Percentiles rank a stretch among this genome's conserved stretches.
Evolutionary conservation across 345 rosid genomes (phyloP).

Genomic region (Pseudoturritis turrita): DNA sequence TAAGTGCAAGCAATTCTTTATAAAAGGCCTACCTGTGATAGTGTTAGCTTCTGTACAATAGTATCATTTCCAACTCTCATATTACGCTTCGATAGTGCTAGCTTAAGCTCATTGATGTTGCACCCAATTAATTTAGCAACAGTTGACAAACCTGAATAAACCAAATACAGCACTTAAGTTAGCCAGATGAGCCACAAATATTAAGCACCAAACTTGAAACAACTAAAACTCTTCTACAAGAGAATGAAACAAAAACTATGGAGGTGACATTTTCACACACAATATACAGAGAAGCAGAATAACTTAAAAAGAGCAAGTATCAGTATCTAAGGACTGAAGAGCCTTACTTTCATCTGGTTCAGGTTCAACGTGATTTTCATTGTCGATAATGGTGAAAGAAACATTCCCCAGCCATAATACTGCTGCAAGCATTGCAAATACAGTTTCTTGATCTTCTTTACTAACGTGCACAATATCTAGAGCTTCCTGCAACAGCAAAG

Average conservation of each 20-base stretch:
- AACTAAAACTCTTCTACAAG: background rate
- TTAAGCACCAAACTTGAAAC: conserved; percentile 2
- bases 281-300: background rate
- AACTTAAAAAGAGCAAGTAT: background rate
- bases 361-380: conserved; percentile 88
- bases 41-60: conserved; percentile 79
- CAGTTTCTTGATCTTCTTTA: conserved; percentile 92
- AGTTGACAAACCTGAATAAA: conserved; percentile 52
- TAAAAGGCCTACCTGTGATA: conserved; percentile 58
- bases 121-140: conserved; percentile 87
- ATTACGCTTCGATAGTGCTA: conserved; percentile 81
- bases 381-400: conserved; percentile 70
- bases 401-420: conserved; percentile 93
- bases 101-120: conserved; percentile 51
- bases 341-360: conserved; percentile 73
- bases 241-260: conserved; percentile 1
- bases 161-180: background rate
- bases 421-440: conserved; percentile 94
- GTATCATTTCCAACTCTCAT: conserved; percentile 90
- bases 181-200: background rate
- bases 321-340: conserved; percentile 2
- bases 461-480: conserved; percentile 81
- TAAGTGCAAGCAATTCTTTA: conserved; percentile 39
- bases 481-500: conserved; percentile 68
- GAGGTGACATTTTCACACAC: background rate